Evolutionary conservation across 768 basidiomycete species (phyloP).

Genomic region (Termitomyces sp.): DNA sequence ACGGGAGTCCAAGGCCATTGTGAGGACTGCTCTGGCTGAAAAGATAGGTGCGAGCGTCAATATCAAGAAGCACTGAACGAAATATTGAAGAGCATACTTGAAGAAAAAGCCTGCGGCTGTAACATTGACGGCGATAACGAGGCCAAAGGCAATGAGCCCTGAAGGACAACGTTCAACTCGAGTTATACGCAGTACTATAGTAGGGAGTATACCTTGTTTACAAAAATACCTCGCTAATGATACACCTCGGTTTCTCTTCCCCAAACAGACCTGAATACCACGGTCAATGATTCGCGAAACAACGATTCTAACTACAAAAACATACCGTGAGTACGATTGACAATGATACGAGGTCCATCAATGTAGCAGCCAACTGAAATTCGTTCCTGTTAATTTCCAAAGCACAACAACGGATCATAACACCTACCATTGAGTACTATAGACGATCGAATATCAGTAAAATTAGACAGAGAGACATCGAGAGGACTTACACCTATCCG

Average conservation of each 20-base stretch:
- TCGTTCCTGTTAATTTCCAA: not conserved
- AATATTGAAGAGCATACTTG: conserved; percentile 18
- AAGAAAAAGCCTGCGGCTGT: conserved; percentile 28
- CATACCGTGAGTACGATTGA: conserved; percentile 30
- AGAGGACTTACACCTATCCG: conserved; percentile 28
- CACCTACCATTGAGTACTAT: conserved; percentile 19
- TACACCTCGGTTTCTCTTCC: conserved; percentile 22
- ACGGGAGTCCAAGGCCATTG: conserved; percentile 32
- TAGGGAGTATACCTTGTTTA: conserved; percentile 27
- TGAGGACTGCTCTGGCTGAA: conserved; percentile 26
- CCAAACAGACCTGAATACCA: conserved; percentile 23
- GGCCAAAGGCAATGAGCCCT: conserved; percentile 31
- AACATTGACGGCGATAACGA: conserved; percentile 27
- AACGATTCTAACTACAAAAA: not conserved
- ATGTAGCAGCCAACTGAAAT: conserved; percentile 27
- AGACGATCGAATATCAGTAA: not conserved
- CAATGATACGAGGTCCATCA: conserved; percentile 37
- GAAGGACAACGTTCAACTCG: not conserved
- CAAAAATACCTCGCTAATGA: conserved; percentile 33
- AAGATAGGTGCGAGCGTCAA: not conserved
- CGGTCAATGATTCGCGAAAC: not conserved
- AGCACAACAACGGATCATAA: not conserved
- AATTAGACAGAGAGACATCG: not conserved
- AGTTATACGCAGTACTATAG: not conserved
- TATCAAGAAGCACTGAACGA: not conserved